These are phyloP conservation scores for Diplogelasinospora grovesii DNA, from an alignment of 495 filamentous ascomycete species.

Conservation along the genomic window DNA sequence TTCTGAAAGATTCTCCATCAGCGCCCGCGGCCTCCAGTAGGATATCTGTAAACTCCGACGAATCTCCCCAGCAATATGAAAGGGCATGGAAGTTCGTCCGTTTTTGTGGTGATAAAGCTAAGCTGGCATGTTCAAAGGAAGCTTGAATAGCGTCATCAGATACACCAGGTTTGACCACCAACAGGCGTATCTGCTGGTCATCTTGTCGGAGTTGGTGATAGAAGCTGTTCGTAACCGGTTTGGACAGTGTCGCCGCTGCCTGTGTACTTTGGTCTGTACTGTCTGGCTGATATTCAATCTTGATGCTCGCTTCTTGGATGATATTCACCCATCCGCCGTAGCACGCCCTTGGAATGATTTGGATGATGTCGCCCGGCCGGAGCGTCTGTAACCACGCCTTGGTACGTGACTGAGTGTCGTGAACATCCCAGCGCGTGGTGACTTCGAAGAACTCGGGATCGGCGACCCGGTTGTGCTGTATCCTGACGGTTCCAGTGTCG, in stretches of 20 bases:
- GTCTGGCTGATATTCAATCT: constrained; percentile 5
- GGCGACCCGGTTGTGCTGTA: constrained; percentile 1
- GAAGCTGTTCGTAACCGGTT: background rate
- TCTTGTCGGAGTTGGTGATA: background rate
- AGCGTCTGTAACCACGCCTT: background rate
- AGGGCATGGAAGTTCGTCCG: constrained; percentile 2
- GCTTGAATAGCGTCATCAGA: background rate
- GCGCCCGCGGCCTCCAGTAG: background rate
- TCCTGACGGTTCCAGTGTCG: background rate
- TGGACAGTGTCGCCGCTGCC: background rate
- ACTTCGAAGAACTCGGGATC: background rate
- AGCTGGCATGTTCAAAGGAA: constrained; percentile 2
- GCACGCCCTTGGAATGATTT: constrained; percentile 1
- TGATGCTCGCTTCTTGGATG: constrained; percentile 1
- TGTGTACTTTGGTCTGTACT: background rate
- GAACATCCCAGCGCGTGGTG: constrained; percentile 1
- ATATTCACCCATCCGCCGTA: constrained; percentile 1
- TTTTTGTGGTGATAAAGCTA: background rate
- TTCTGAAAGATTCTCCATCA: background rate
- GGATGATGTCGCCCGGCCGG: constrained; percentile 6
- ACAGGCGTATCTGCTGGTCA: constrained; percentile 1
- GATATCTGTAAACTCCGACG: background rate
- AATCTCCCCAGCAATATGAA: constrained; percentile 9
- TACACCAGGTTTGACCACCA: constrained; percentile 3
- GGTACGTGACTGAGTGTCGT: background rate